A percentile compares a stretch with the other conserved stretches of the same genome.
phyloP scores from a whole-genome alignment of 129 eudicot species.

The Dittrichia graveolens region DNA sequence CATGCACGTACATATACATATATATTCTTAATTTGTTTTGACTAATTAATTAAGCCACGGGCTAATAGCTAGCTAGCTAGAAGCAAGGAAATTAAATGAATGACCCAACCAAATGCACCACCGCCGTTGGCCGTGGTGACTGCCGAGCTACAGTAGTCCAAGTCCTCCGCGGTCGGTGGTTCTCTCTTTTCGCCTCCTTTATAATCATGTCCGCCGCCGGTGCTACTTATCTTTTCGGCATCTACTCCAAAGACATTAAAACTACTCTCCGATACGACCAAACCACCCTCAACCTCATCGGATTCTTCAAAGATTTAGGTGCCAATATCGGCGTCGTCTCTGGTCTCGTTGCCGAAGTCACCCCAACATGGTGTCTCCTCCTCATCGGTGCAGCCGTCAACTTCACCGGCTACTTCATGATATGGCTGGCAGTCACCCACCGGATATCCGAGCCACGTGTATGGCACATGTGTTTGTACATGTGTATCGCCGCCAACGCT shows the following conservation, averaged over 20 bases:
- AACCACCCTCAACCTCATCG: constrained; percentile 75
- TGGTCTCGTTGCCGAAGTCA: constrained; percentile 66
- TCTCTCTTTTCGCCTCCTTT: constrained; percentile 72
- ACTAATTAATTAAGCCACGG: too few species aligned
- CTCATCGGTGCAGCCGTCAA: constrained; percentile 66
- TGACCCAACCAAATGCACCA: constrained; percentile 2
- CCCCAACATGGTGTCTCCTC: constrained; percentile 78
- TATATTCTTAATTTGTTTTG: too few species aligned
- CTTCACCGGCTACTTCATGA: constrained; percentile 79
- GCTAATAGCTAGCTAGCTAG: too few species aligned
- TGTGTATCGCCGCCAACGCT: constrained; percentile 86
- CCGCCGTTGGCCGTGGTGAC: neutral
- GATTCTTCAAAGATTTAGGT: constrained; percentile 82
- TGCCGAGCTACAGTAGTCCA: constrained; percentile 31
- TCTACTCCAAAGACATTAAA: constrained; percentile 83
- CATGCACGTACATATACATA: too few species aligned
- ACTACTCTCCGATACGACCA: constrained; percentile 70
- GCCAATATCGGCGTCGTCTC: constrained; percentile 78
- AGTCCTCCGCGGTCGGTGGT: constrained; percentile 76
- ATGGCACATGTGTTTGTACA: constrained; percentile 83
- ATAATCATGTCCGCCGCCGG: constrained; percentile 86
- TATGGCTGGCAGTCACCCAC: constrained; percentile 68
- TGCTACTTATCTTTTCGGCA: constrained; percentile 77
- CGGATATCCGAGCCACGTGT: constrained; percentile 52
- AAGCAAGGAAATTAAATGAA: neutral